Evolutionary conservation across 2,329 filamentous ascomycete species (phyloP).

Genomic region (Aspergillus uvarum): DNA sequence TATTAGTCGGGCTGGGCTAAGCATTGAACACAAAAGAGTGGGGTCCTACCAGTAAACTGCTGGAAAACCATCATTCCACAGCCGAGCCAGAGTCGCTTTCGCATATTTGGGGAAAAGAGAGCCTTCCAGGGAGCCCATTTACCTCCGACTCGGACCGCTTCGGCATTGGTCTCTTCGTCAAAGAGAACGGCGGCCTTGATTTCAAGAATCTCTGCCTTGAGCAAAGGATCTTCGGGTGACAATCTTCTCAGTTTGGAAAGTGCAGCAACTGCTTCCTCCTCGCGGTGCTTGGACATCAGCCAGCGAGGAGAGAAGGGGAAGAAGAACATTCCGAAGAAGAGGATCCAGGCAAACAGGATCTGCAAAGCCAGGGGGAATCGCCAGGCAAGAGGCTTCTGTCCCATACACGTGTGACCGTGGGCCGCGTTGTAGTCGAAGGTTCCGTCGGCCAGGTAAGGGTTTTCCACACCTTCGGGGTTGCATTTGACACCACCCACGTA

Average conservation of each 20-base stretch:
- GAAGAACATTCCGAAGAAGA: conserved; percentile 73
- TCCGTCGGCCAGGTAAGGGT: conserved; percentile 11
- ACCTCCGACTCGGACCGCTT: conserved; percentile 37
- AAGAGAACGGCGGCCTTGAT: conserved; percentile 78
- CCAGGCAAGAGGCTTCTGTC: conserved; percentile 60
- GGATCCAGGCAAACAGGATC: conserved; percentile 63
- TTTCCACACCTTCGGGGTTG: conserved; percentile 12
- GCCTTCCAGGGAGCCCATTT: conserved; percentile 27
- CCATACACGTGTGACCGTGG: conserved; percentile 9
- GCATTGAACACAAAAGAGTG: no score
- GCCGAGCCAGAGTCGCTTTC: conserved; percentile 27
- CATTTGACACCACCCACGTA: conserved; percentile 58
- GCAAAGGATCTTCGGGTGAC: conserved; percentile 62
- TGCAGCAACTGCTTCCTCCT: conserved; percentile 64
- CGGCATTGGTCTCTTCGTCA: conserved; percentile 68
- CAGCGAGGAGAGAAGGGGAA: conserved; percentile 78
- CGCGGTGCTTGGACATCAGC: conserved; percentile 69
- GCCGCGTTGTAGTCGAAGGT: conserved; percentile 12
- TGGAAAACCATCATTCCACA: conserved; percentile 37
- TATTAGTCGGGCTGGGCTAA: no score
- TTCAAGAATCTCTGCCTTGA: conserved; percentile 76
- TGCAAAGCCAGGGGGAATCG: conserved; percentile 50
- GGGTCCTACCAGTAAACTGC: conserved; percentile 48
- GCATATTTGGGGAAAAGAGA: conserved; percentile 30
- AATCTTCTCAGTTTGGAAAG: conserved; percentile 66